Base-by-base conservation (phyloP, 352 stramenopile species). In the Pythium insidiosum region DNA sequence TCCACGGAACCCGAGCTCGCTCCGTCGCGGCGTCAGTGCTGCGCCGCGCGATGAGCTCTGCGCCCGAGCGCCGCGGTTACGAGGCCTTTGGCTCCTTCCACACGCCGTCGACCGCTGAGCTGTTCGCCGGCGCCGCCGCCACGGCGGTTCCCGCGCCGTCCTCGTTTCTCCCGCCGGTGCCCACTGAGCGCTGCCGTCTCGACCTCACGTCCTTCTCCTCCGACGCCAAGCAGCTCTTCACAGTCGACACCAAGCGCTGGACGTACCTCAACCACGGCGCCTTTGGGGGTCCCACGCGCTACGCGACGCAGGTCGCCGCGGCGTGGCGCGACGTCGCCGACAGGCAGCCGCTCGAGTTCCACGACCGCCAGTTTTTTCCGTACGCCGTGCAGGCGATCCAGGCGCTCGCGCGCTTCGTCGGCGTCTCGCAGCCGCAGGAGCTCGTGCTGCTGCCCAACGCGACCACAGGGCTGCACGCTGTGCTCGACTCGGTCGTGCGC, bases 201-300 rank as follows among this genome's bases (percentile, higher is more conserved):
- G 6, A 28, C 33, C 5, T 11, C 12, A 13, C 15, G 6, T 11
- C 44, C 3, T 20, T 19, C 3, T 9, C 34, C 12, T n/a, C 26
- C 11, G 28, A 26, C 10, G 1, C 28, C 3, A 23, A 20, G 3
- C 15, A n/a, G 35, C 61, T 73, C 16, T 91, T 88, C 38, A 61
- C 69, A 3, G 44, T 86, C 29, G 73, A 83, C 30, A 57, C 82
- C 7, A 15, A 56, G 0, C 55, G 38, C 12, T 97, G 88, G 88
- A 95, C 79, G 25, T 98, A 96, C 58, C 49, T 98, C 7, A 98
- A 98, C 63, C 94, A 98, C 56, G 91, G 91, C 25, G 90, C 91
- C 1, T 98, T 98, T 53, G 91, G 91, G 7, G 80, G 77, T 0
- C 59, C 88, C 0, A 77, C 89, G 3, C 56, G 57, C 21, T 70